These are phyloP conservation scores for Xylaria palmicola DNA, from an alignment of 495 filamentous ascomycete genomes.

Conservation along the genomic window DNA sequence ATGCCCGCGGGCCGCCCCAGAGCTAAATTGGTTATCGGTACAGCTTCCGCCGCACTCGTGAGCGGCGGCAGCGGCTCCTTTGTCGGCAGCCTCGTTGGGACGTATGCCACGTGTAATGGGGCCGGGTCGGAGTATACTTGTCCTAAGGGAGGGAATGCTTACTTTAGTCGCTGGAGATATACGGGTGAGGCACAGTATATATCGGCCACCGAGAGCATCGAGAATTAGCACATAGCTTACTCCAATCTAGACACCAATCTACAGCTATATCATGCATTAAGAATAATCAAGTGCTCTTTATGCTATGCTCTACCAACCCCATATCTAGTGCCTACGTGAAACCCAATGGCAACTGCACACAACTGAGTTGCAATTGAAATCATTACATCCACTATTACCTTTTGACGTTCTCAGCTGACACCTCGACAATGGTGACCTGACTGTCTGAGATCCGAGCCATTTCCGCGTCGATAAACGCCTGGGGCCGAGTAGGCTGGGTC, in stretches of 20 bases:
- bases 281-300: background rate
- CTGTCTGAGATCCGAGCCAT: slow-evolving; percentile 5
- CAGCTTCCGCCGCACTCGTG: slow-evolving; percentile 30
- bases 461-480: slow-evolving; percentile 28
- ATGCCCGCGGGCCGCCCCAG: slow-evolving; percentile 20
- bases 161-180: slow-evolving; percentile 43
- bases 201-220: slow-evolving; percentile 22
- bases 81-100: slow-evolving; percentile 41
- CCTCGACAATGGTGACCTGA: slow-evolving; percentile 1
- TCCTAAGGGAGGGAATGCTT: slow-evolving; percentile 30
- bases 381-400: no score
- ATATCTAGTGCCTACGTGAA: background rate
- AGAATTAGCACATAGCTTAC: background rate
- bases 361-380: no score
- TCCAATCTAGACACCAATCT: background rate
- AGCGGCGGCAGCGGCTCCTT: slow-evolving; percentile 37
- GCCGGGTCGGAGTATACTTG: slow-evolving; percentile 27
- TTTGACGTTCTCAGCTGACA: background rate
- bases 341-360: no score
- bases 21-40: slow-evolving; percentile 24
- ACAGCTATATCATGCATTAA: background rate
- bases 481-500: slow-evolving; percentile 28
- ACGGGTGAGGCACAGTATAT: slow-evolving; percentile 32
- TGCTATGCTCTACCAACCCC: background rate
- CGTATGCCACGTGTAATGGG: slow-evolving; percentile 48